phyloP scores from a whole-genome alignment of 2,329 filamentous ascomycete species.

The Sporothrix inflata region DNA sequence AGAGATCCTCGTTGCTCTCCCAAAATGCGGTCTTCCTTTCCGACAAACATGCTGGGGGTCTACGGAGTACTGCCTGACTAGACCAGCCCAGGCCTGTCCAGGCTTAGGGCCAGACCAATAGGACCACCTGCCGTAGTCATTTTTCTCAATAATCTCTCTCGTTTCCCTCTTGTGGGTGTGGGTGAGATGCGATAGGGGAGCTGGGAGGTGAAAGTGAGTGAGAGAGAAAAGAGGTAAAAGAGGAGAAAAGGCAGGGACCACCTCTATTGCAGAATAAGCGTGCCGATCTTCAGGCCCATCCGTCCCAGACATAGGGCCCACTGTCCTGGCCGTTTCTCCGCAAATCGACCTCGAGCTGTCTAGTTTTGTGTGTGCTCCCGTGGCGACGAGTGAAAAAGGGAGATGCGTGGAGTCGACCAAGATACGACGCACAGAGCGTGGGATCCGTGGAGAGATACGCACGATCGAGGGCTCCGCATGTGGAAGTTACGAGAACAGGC shows the following conservation, averaged over 20 bases:
- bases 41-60: neutral
- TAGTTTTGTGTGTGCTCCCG: neutral
- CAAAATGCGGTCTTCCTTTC: constrained; percentile 2
- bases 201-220: neutral
- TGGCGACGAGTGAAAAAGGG: neutral
- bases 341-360: neutral
- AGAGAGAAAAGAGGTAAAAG: neutral
- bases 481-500: neutral
- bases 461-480: neutral
- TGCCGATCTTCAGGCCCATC: constrained; percentile 20
- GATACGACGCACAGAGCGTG: neutral
- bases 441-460: neutral
- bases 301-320: constrained; percentile 17
- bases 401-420: neutral
- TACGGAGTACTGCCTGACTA: neutral
- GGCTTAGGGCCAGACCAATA: constrained; percentile 1
- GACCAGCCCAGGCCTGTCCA: neutral
- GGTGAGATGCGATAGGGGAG: neutral
- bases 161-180: neutral
- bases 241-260: constrained; percentile 1
- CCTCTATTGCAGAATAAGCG: constrained; percentile 20
- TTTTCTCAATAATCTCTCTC: neutral
- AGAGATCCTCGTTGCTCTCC: neutral
- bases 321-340: constrained; percentile 9
- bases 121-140: neutral